Conservation (phyloP, 306 rosid species). For the Rosa multiflora region DNA sequence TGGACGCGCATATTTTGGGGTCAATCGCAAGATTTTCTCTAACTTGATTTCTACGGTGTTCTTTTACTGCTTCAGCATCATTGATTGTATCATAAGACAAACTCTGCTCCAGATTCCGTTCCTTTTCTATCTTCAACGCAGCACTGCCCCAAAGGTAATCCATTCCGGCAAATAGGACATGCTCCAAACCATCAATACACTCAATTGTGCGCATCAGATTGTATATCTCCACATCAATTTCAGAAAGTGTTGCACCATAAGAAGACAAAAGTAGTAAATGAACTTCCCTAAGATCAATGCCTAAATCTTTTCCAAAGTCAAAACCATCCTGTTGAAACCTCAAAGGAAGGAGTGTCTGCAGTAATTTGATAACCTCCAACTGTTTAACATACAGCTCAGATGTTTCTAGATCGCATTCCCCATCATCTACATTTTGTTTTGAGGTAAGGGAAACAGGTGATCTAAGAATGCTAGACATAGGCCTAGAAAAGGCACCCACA, state of each 20-base stretch:
- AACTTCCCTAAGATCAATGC: constrained; percentile 57
- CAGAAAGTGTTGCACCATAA: constrained; percentile 65
- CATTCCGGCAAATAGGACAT: constrained; percentile 32
- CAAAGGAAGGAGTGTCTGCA: constrained; percentile 44
- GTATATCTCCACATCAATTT: constrained; percentile 62
- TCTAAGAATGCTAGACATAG: constrained; percentile 69
- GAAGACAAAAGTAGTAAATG: constrained; percentile 62
- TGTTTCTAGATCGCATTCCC: constrained; percentile 24
- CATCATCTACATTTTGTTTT: constrained; percentile 36
- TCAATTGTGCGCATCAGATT: constrained; percentile 65
- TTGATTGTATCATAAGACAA: constrained; percentile 26
- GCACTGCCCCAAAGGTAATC: constrained; percentile 60
- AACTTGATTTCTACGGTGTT: constrained; percentile 54
- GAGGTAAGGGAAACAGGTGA: constrained; percentile 50
- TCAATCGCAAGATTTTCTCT: constrained; percentile 68
- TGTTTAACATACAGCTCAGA: constrained; percentile 37
- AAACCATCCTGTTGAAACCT: constrained; percentile 37
- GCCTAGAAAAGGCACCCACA: constrained; percentile 65
- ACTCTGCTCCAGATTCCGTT: constrained; percentile 30
- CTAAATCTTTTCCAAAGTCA: constrained; percentile 43
- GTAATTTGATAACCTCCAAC: constrained; percentile 69
- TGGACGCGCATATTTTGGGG: constrained; percentile 70
- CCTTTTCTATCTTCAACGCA: constrained; percentile 40
- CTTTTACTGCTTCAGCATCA: constrained; percentile 58
- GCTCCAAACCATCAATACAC: constrained; percentile 38